Evolutionary conservation across 2,329 filamentous ascomycete species (phyloP), one percentile per base, ranked within the genome.

Genomic region (Ilyonectria destructans): DNA sequence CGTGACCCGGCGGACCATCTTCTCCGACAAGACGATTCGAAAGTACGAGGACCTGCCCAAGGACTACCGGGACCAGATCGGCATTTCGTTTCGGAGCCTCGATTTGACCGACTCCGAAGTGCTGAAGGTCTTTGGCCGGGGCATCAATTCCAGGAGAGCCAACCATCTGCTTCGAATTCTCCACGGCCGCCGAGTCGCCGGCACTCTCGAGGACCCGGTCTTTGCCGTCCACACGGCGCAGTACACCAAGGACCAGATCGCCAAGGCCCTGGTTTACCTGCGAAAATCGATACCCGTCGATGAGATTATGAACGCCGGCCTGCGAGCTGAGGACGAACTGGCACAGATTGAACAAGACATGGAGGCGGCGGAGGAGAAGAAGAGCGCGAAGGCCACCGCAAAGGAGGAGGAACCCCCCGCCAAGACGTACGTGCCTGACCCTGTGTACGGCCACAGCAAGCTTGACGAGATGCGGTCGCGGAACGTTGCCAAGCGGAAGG

Each of bases 311-410:
- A 91, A 89, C 71, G 89, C 89, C 2, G 88, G 88, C 1, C 80
- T 90, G 58, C 83, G 89, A 56, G 90, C 89, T 15, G 89, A 92
- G 79, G 87, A 91, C 64, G 90, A 92, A 80, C 83, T 92, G 58
- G 83, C 82, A 21, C 82, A 82, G 65, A 78, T 91, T 70, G 88
- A 90, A 68, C 75, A 77, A 71, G 75, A 81, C 70, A 75, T 59
- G 75, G 75, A 71, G 65, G 69, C 73, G 15, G 71, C 69, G 1
- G 71, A 73, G 33, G 69, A 73, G 13, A 71, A 72, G 35, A 71
- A 71, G 19, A 67, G 35, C 40, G 48, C 64, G 51, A 74, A 75
- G 61, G 61, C 70, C 26, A 70, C 74, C 57, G 59, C 65, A 40
- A 69, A 65, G 15, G 72, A 77, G 35, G 73, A 77, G 6, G 70